Conservation (phyloP, 495 filamentous ascomycete genomes). For the Cercophora scortea region DNA sequence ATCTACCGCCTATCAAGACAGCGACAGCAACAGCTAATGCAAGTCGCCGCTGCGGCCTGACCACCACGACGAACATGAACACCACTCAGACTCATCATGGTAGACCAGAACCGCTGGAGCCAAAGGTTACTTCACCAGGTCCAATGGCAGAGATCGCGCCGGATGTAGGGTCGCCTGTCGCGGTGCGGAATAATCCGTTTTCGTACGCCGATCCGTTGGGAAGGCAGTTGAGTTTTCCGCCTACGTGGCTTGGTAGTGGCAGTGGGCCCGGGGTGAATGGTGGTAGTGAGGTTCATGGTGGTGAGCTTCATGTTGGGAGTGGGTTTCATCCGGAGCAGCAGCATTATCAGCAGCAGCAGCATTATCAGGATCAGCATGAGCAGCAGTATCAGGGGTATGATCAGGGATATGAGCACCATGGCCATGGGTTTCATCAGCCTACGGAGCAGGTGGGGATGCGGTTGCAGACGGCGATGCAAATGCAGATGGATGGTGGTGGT, state of each 20-base stretch:
- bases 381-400: no score
- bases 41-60: background rate
- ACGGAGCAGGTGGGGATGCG: no score
- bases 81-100: background rate
- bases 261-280: background rate
- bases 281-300: background rate
- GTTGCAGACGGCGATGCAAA: no score
- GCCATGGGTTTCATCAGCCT: no score
- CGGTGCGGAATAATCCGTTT: conserved; percentile 6
- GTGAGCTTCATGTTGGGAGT: background rate
- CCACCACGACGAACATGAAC: background rate
- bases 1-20: conserved; percentile 5
- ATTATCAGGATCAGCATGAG: no score
- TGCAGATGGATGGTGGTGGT: no score
- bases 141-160: conserved; percentile 9
- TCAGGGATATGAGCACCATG: no score
- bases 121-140: conserved; percentile 15
- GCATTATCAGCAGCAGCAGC: no score
- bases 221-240: conserved; percentile 4
- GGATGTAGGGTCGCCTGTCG: conserved; percentile 13
- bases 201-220: conserved; percentile 11
- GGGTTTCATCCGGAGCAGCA: background rate
- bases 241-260: background rate
- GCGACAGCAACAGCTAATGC: background rate
- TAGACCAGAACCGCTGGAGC: conserved; percentile 13